phyloP scores from a whole-genome alignment of 345 rosid species.

The Diplotaxis tenuifolia region DNA sequence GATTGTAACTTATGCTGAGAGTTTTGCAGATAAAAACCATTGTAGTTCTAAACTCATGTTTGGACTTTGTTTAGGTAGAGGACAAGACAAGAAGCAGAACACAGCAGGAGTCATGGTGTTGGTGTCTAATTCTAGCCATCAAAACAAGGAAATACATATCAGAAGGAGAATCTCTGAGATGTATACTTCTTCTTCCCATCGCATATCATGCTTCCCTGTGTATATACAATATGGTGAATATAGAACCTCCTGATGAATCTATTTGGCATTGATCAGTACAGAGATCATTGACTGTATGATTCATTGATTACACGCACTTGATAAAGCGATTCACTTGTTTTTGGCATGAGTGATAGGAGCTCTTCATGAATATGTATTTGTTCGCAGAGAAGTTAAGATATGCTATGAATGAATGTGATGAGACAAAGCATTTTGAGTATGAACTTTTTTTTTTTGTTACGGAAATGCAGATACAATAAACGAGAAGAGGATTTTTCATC shows the following conservation, averaged over 20 bases:
- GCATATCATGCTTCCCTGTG: background rate
- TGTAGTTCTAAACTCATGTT: background rate
- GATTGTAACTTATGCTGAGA: too few relatives aligned
- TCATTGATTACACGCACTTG: background rate
- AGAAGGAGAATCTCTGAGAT: slow-evolving; percentile 71
- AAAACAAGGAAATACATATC: slow-evolving; percentile 60
- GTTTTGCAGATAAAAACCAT: too few relatives aligned
- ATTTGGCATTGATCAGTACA: background rate
- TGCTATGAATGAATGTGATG: too few relatives aligned
- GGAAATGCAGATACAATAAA: slow-evolving; percentile 67
- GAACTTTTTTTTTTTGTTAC: background rate
- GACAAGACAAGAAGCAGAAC: slow-evolving; percentile 7
- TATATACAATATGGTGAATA: background rate
- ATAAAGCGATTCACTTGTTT: background rate
- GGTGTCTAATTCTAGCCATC: slow-evolving; percentile 50
- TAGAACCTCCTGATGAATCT: background rate
- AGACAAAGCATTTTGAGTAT: too few relatives aligned
- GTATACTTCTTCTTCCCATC: slow-evolving; percentile 38
- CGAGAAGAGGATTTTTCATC: slow-evolving; percentile 85
- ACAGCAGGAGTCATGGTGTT: slow-evolving; percentile 41
- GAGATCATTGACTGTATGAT: too few relatives aligned
- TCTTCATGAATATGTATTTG: background rate
- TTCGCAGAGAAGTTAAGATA: too few relatives aligned
- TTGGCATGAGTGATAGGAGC: background rate
- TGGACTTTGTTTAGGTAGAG: background rate